Percentiles rank a stretch among this genome's conserved stretches.
Evolutionary conservation across 2,329 filamentous ascomycete species (phyloP).

Genomic region (Byssochlamys sp.): DNA sequence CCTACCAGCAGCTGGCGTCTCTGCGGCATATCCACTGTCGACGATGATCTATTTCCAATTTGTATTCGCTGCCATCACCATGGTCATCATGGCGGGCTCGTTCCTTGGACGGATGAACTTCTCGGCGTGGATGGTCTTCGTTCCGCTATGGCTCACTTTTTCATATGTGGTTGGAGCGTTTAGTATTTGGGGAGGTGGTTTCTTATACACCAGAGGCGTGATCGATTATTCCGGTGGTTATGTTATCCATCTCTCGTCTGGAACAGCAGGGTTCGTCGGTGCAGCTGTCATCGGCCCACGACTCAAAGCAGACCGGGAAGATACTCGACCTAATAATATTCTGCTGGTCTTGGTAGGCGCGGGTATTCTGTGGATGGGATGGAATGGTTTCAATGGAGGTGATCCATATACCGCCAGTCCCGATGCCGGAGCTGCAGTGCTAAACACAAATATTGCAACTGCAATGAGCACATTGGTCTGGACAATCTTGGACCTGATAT

Average conservation of each 20-base stretch:
- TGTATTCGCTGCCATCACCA: conserved; percentile 44
- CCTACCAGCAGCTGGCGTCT: conserved; percentile 35
- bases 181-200: conserved; percentile 40
- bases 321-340: conserved; percentile 41
- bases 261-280: conserved; percentile 39
- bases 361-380: conserved; percentile 44
- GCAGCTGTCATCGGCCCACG: conserved; percentile 42
- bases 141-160: conserved; percentile 44
- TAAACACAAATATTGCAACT: conserved; percentile 44
- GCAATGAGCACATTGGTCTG: conserved; percentile 41
- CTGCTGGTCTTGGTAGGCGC: conserved; percentile 38
- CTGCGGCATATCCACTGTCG: conserved; percentile 35
- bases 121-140: conserved; percentile 44
- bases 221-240: conserved; percentile 46
- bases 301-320: conserved; percentile 35
- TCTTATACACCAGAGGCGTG: conserved; percentile 37
- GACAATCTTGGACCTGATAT: conserved; percentile 38
- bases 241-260: conserved; percentile 46
- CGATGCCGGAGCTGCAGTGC: conserved; percentile 42
- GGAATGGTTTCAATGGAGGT: conserved; percentile 47
- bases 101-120: conserved; percentile 44
- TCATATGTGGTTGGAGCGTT: conserved; percentile 35
- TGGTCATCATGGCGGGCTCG: conserved; percentile 40
- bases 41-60: conserved; percentile 49
- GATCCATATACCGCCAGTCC: conserved; percentile 44